phyloP scores from a whole-genome alignment of 148 eudicot genomes.

The Salicornia ramosissima region DNA sequence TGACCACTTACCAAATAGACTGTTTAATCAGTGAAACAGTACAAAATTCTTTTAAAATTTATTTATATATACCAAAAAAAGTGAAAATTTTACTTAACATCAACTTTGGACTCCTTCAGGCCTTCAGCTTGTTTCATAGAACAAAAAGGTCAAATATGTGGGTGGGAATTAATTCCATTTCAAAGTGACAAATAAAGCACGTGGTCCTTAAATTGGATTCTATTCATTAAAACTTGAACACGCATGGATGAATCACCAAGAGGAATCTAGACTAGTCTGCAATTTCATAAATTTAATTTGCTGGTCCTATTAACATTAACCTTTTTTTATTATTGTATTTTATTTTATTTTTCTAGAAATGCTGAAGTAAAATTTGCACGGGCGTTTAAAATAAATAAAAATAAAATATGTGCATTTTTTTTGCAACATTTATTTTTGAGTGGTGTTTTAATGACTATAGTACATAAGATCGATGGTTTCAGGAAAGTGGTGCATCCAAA shows the following conservation, averaged over 20 bases:
- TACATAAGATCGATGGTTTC: no score
- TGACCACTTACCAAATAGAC: no score
- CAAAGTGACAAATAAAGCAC: conserved; percentile 20
- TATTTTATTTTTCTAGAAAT: no score
- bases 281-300: neutral
- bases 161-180: conserved; percentile 27
- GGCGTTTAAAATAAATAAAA: no score
- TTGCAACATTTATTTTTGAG: no score
- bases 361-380: no score
- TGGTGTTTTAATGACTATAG: no score
- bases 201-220: conserved; percentile 12
- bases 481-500: no score
- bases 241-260: conserved; percentile 16
- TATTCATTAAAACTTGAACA: conserved; percentile 11
- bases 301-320: neutral
- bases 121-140: neutral
- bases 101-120: neutral
- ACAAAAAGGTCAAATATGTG: conserved; percentile 14
- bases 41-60: no score
- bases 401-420: no score
- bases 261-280: conserved; percentile 7
- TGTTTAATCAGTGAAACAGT: no score
- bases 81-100: neutral
- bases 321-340: no score
- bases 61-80: conserved; percentile 5